Evolutionary conservation across 2,329 filamentous ascomycete species (phyloP).

Genomic region (Magnaporthiopsis incrustans): DNA sequence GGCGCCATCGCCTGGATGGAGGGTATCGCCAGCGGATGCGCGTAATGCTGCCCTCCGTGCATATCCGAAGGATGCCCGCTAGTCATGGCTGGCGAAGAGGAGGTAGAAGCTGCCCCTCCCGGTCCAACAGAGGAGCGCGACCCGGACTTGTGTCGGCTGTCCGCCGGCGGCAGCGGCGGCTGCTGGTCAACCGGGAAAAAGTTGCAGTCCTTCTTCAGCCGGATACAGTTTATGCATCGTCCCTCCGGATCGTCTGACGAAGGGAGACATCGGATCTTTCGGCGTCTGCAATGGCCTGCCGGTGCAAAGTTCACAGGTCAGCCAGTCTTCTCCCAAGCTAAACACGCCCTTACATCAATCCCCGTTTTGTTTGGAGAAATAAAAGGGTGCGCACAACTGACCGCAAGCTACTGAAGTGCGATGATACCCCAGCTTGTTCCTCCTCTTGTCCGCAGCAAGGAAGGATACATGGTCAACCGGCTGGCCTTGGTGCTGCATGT

Average conservation of each 20-base stretch:
- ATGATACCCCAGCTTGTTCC: slow-evolving; percentile 94
- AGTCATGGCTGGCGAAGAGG: slow-evolving; percentile 40
- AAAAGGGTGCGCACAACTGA: slow-evolving; percentile 45
- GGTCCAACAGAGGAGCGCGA: slow-evolving; percentile 30
- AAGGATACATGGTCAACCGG: slow-evolving; percentile 24
- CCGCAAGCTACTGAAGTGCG: slow-evolving; percentile 91
- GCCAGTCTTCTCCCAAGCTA: not conserved
- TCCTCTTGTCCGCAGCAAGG: slow-evolving; percentile 44
- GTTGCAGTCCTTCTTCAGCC: slow-evolving; percentile 88
- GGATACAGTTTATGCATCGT: slow-evolving; percentile 86
- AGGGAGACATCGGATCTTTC: slow-evolving; percentile 87
- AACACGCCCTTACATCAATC: not conserved
- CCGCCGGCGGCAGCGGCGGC: slow-evolving; percentile 36
- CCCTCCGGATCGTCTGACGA: slow-evolving; percentile 64
- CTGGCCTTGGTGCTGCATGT: slow-evolving; percentile 5
- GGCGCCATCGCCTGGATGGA: slow-evolving; percentile 38
- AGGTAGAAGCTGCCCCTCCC: slow-evolving; percentile 32
- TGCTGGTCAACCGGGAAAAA: slow-evolving; percentile 84
- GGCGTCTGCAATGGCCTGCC: slow-evolving; percentile 79
- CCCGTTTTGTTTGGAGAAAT: not conserved
- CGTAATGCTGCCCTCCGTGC: slow-evolving; percentile 31
- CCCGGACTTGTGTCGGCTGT: slow-evolving; percentile 34
- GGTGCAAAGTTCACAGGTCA: slow-evolving; percentile 6
- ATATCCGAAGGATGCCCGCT: slow-evolving; percentile 33
- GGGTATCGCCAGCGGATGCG: slow-evolving; percentile 32